Conservation (phyloP, 2,329 filamentous ascomycete genomes). For the Microascus cirrosus region DNA sequence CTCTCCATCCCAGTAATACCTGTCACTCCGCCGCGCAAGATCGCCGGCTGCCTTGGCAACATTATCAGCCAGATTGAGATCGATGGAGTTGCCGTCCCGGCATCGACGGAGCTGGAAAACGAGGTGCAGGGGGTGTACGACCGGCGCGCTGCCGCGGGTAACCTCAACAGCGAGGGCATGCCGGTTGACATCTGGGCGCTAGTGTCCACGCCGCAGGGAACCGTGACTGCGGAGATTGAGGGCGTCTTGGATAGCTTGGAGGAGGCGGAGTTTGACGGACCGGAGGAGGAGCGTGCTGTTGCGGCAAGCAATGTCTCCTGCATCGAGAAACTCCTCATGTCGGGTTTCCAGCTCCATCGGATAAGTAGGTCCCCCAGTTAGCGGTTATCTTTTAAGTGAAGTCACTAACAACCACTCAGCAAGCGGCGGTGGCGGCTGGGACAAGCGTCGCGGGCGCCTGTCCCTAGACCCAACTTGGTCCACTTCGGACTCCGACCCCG, state of each 20-base stretch:
- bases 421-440: constrained; percentile 79
- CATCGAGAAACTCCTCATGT: constrained; percentile 2
- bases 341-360: constrained; percentile 26
- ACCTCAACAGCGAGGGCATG: constrained; percentile 14
- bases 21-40: constrained; percentile 49
- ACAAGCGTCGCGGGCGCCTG: constrained; percentile 64
- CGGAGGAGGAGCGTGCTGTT: constrained; percentile 4
- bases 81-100: constrained; percentile 37
- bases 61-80: constrained; percentile 57
- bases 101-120: constrained; percentile 60
- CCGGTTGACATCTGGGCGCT: constrained; percentile 64
- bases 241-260: constrained; percentile 2
- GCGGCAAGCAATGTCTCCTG: background rate
- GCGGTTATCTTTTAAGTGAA: constrained; percentile 6
- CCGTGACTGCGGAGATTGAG: constrained; percentile 23
- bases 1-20: constrained; percentile 42
- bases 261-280: constrained; percentile 7
- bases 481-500: constrained; percentile 7
- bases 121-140: constrained; percentile 49
- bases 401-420: constrained; percentile 25
- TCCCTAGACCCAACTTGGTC: constrained; percentile 54
- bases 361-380: constrained; percentile 24
- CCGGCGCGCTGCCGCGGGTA: constrained; percentile 16
- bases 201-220: constrained; percentile 5
- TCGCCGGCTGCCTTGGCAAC: constrained; percentile 63